Percentiles rank a stretch among this genome's conserved stretches.
phyloP scores from a whole-genome alignment of 192 early-diverging fungal genomes.

The Backusella australiensis region DNA sequence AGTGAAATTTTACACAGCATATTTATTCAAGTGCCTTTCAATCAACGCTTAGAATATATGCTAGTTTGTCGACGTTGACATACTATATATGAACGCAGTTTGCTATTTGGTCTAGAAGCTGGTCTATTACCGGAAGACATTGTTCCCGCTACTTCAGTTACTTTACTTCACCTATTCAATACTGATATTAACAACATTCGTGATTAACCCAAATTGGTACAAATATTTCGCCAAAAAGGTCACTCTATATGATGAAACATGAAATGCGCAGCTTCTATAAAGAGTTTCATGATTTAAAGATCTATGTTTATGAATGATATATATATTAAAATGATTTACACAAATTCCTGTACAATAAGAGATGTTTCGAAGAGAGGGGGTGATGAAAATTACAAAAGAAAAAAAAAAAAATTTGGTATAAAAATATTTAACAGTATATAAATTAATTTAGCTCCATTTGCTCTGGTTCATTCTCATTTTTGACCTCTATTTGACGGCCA shows the following conservation, averaged over 20 bases:
- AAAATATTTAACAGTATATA: neutral
- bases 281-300: neutral
- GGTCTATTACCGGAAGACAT: no score
- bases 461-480: neutral
- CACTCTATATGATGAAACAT: neutral
- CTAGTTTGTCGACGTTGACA: no score
- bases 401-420: neutral
- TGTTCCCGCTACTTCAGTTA: no score
- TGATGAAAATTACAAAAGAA: neutral
- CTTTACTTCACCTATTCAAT: no score
- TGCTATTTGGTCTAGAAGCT: no score
- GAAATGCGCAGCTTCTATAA: neutral
- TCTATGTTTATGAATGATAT: neutral
- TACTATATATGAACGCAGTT: no score
- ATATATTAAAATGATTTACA: neutral
- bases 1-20: no score
- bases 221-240: neutral
- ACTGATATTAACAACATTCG: no score
- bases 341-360: neutral
- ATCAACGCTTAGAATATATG: no score
- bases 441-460: constrained; percentile 1
- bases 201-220: no score
- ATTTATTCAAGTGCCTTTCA: no score
- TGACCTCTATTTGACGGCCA: neutral
- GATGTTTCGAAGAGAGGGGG: neutral